Evolutionary conservation across 306 rosid genomes (phyloP), one percentile per base, ranked within the genome.

Genomic region (Hippophae gyantsensis): DNA sequence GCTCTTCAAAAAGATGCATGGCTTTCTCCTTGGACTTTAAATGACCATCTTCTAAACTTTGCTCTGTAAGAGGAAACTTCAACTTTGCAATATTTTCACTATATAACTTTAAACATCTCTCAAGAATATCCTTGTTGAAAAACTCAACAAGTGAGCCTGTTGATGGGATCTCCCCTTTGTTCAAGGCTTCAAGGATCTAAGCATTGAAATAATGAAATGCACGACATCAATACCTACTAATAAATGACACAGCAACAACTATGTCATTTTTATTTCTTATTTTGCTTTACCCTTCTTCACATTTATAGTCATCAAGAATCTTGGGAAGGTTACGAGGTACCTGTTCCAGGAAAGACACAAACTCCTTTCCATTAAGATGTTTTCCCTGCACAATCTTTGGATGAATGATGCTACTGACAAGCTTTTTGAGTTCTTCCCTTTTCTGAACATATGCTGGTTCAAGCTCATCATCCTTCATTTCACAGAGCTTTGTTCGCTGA

Each of bases 141-240:
- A 90, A 78, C 74, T 90, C 96, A 68, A 90, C 98, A 43, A 90
- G 92, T 68, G 96, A 90, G 52, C 98, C 98, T 13, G 98, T 85
- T 67, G 98, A 90, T 67, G 98, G 98, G 75, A 87, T 90, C 79
- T 90, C 98, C 67, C 96, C 98, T 76, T 90, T 87, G 79, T 90
- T 90, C 80, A 90, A 83, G 70, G 98, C 98, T 45, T 90, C 96
- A 50, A 90, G 94, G 53, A 90, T 90, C 98, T 90, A 65, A 26
- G 32, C 46, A 47, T 10, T 46, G 5, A 12, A 2, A 48, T n/a
- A 5, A 12, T 6, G 50, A 47, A 43, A 13, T 25, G 63, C 44
- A 27, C 6, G 9, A 26, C 7, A 18, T 12, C 13, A 42, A 13
- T 42, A 27, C 11, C n/a, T 9, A 56, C 52, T 9, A 38, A 59